Percentiles rank a stretch among this genome's conserved stretches.
Evolutionary conservation across 2,329 filamentous ascomycete genomes (phyloP).

Genomic region (Pezicula carpinea): DNA sequence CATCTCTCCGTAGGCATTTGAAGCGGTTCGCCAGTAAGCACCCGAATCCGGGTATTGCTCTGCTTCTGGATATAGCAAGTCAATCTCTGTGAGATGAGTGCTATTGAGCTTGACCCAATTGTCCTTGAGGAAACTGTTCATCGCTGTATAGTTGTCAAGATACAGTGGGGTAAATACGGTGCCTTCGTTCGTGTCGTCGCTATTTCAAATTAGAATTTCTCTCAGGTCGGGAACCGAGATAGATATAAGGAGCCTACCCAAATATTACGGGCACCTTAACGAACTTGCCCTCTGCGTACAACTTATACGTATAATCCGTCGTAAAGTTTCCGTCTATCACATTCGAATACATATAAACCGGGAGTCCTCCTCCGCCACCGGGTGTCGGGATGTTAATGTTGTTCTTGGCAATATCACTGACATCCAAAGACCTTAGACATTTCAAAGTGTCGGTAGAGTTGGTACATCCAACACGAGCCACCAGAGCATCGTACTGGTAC

Average conservation of each 20-base stretch:
- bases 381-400: constrained; percentile 37
- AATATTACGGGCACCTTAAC: constrained; percentile 49
- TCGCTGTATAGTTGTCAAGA: constrained; percentile 41
- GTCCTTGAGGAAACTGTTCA: constrained; percentile 50
- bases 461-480: constrained; percentile 37
- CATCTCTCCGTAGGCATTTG: constrained; percentile 59
- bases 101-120: constrained; percentile 53
- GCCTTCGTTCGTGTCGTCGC: constrained; percentile 61
- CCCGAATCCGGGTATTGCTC: constrained; percentile 43
- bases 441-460: constrained; percentile 32
- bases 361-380: constrained; percentile 28
- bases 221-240: not conserved
- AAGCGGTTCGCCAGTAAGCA: constrained; percentile 53
- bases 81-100: constrained; percentile 45
- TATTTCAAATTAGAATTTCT: not conserved
- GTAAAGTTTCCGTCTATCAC: constrained; percentile 51
- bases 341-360: constrained; percentile 50
- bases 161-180: constrained; percentile 52
- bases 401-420: constrained; percentile 35
- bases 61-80: constrained; percentile 49
- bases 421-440: constrained; percentile 41
- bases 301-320: constrained; percentile 43
- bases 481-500: constrained; percentile 48
- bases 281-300: constrained; percentile 45
- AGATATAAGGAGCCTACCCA: constrained; percentile 18